Conservation (phyloP, 176 grass and related monocot species). For the Carex pumila region DNA sequence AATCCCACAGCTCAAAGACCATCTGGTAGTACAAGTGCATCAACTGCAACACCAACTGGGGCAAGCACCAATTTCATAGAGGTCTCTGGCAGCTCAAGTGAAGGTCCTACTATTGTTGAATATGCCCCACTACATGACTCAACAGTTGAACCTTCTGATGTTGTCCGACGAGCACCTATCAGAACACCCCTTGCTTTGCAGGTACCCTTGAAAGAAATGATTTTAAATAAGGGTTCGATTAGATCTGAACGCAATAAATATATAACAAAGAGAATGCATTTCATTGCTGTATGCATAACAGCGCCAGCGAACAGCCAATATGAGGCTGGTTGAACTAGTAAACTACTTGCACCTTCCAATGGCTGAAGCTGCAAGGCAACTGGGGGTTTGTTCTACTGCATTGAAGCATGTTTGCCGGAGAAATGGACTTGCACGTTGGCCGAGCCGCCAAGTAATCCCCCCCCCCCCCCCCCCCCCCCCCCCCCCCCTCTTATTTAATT, state of each 20-base stretch:
- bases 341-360: conserved; percentile 26
- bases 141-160: neutral
- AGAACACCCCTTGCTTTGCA: neutral
- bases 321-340: conserved; percentile 15
- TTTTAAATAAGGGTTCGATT: neutral
- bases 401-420: conserved; percentile 24
- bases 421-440: conserved; percentile 28
- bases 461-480: neutral
- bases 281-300: neutral
- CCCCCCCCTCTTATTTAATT: neutral
- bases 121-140: neutral
- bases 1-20: neutral
- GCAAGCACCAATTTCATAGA: neutral
- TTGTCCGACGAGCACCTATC: neutral
- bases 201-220: neutral
- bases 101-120: neutral
- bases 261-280: neutral
- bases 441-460: conserved; percentile 25
- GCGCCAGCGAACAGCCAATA: conserved; percentile 18
- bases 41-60: neutral
- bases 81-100: neutral
- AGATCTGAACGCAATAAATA: neutral
- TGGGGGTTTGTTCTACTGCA: conserved; percentile 23
- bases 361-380: conserved; percentile 15
- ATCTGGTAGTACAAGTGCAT: neutral